These are phyloP conservation scores for Aspergillus bombycis DNA, from an alignment of 2,329 filamentous ascomycete species.

Conservation along the genomic window DNA sequence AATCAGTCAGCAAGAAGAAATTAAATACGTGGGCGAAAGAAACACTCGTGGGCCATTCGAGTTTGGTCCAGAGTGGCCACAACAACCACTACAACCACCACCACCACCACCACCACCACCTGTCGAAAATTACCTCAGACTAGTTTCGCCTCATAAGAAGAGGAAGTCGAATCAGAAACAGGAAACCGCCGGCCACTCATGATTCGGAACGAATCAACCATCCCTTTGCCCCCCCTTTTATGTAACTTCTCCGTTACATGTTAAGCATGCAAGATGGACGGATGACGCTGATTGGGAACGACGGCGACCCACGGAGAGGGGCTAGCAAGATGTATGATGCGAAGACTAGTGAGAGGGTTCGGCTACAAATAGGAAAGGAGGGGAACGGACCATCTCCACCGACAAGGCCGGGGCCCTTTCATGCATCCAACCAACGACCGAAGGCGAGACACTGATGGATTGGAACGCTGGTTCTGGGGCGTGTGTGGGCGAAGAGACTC, in stretches of 20 bases:
- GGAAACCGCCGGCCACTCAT: neutral
- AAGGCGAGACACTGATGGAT: constrained; percentile 2
- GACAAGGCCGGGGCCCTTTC: constrained; percentile 11
- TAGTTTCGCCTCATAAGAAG: neutral
- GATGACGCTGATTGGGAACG: neutral
- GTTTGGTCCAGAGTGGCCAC: neutral
- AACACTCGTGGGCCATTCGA: constrained; percentile 11
- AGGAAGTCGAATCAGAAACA: neutral
- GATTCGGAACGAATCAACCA: constrained; percentile 1
- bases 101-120: neutral
- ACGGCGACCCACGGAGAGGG: neutral
- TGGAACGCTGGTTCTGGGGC: constrained; percentile 3
- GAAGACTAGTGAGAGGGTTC: constrained; percentile 22
- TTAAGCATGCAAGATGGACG: constrained; percentile 10
- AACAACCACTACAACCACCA: neutral
- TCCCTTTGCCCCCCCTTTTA: constrained; percentile 1
- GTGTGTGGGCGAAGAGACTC: neutral
- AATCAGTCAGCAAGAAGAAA: neutral
- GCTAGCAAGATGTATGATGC: constrained; percentile 25
- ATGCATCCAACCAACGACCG: neutral
- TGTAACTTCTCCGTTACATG: constrained; percentile 16
- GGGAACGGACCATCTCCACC: constrained; percentile 12
- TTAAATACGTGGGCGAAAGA: neutral
- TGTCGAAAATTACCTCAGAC: constrained; percentile 6
- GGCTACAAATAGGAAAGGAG: constrained; percentile 26